Percentiles rank a stretch among this genome's conserved stretches.
Evolutionary conservation across 75 land plant genomes (phyloP).

Genomic region (Adiantum capillusveneris): DNA sequence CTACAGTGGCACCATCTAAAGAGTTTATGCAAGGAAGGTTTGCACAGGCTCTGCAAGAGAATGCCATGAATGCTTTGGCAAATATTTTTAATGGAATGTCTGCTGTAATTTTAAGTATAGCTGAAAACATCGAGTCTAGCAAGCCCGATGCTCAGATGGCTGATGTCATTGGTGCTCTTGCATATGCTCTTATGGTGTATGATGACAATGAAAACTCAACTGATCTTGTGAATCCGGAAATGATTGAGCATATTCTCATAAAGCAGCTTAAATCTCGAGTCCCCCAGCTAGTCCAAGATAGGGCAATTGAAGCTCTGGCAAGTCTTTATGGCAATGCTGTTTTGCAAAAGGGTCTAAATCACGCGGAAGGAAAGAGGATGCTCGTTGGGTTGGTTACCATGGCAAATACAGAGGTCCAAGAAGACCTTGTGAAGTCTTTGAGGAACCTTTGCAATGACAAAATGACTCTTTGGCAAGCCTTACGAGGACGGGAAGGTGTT

Average conservation of each 20-base stretch:
- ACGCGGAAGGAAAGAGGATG: slow-evolving; percentile 81
- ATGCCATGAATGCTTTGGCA: slow-evolving; percentile 71
- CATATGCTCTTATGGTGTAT: slow-evolving; percentile 73
- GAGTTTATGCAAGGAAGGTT: slow-evolving; percentile 78
- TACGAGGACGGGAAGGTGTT: slow-evolving; percentile 67
- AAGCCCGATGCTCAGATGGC: slow-evolving; percentile 50
- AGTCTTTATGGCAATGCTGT: slow-evolving; percentile 70
- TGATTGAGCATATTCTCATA: slow-evolving; percentile 58
- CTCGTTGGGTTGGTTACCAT: slow-evolving; percentile 79
- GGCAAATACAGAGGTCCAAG: slow-evolving; percentile 64
- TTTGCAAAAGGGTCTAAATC: slow-evolving; percentile 36
- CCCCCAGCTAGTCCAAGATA: slow-evolving; percentile 58
- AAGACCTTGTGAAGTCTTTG: slow-evolving; percentile 57
- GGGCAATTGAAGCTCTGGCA: slow-evolving; percentile 78
- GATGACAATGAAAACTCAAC: slow-evolving; percentile 28
- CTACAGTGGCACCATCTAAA: slow-evolving; percentile 83
- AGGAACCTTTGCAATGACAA: slow-evolving; percentile 45
- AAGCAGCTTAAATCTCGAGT: slow-evolving; percentile 45
- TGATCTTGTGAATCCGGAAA: slow-evolving; percentile 33
- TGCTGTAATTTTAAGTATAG: slow-evolving; percentile 56
- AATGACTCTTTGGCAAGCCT: slow-evolving; percentile 52
- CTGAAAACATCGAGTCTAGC: slow-evolving; percentile 42
- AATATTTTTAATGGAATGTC: slow-evolving; percentile 81
- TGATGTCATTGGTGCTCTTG: slow-evolving; percentile 81
- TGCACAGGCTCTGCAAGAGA: slow-evolving; percentile 58